Evolutionary conservation across 1,139 yeast species (phyloP).

Genomic region (Debaryomyces fabryi): DNA sequence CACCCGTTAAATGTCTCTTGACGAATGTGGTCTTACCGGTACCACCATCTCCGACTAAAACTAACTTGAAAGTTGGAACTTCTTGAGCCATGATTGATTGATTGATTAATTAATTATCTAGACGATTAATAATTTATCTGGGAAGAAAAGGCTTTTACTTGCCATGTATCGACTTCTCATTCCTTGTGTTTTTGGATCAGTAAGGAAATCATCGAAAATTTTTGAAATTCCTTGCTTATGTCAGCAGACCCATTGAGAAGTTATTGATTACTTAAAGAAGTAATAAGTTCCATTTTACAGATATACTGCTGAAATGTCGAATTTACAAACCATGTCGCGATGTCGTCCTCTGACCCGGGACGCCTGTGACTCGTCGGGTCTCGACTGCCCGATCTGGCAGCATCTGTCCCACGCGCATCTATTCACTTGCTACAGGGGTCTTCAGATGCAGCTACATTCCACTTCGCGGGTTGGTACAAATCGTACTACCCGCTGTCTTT

Average conservation of each 20-base stretch:
- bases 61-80: conserved; percentile 98
- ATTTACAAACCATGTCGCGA: background rate
- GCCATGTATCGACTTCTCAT: conserved; percentile 4
- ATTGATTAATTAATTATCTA: conserved; percentile 11
- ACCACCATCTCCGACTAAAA: conserved; percentile 99
- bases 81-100: conserved; percentile 60
- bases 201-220: conserved; percentile 12
- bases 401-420: background rate
- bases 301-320: background rate
- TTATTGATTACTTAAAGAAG: conserved; percentile 10
- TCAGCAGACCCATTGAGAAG: background rate
- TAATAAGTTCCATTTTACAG: background rate
- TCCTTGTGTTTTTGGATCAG: conserved; percentile 7
- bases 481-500: background rate
- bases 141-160: conserved; percentile 3
- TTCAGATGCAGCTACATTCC: background rate
- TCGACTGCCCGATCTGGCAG: background rate
- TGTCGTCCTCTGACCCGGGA: background rate
- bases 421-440: background rate
- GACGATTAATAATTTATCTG: background rate
- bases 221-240: conserved; percentile 7
- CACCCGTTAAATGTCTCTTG: conserved; percentile 99
- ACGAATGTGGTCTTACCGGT: conserved; percentile 99
- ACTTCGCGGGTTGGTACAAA: background rate
- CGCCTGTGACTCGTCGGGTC: background rate